These are phyloP conservation scores for Scedosporium boydii DNA, from an alignment of 2,329 filamentous ascomycete genomes.

Conservation along the genomic window DNA sequence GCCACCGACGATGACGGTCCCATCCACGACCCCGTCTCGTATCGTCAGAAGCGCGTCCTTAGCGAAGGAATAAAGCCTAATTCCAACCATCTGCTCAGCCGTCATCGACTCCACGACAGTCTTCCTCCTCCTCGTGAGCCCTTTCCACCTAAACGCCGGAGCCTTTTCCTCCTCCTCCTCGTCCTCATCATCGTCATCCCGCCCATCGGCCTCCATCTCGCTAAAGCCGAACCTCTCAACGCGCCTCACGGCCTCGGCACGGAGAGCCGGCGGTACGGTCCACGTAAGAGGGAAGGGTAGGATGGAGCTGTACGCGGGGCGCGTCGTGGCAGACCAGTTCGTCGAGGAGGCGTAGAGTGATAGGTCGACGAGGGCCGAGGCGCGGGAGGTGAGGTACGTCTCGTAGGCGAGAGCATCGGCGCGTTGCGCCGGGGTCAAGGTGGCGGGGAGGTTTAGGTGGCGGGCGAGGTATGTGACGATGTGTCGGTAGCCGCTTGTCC, in stretches of 20 bases:
- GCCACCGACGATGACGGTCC: constrained; percentile 23
- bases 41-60: constrained; percentile 57
- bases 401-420: constrained; percentile 45
- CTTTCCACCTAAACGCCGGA: constrained; percentile 27
- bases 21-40: constrained; percentile 7
- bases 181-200: constrained; percentile 21
- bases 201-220: constrained; percentile 52
- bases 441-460: constrained; percentile 21
- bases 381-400: constrained; percentile 64
- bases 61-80: constrained; percentile 66
- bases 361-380: constrained; percentile 71
- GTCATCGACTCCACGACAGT: constrained; percentile 55
- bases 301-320: constrained; percentile 70
- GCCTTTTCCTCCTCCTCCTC: constrained; percentile 22
- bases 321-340: constrained; percentile 71
- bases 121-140: constrained; percentile 29
- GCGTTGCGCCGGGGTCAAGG: constrained; percentile 29
- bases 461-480: constrained; percentile 48
- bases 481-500: constrained; percentile 49
- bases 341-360: constrained; percentile 83
- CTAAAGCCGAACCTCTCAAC: constrained; percentile 63
- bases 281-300: constrained; percentile 85
- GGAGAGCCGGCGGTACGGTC: constrained; percentile 66
- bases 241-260: constrained; percentile 58
- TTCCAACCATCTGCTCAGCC: constrained; percentile 62